Evolutionary conservation across 805 yeast genomes (phyloP), one percentile per base, ranked within the genome.

Genomic region (Yarrowia sp.): DNA sequence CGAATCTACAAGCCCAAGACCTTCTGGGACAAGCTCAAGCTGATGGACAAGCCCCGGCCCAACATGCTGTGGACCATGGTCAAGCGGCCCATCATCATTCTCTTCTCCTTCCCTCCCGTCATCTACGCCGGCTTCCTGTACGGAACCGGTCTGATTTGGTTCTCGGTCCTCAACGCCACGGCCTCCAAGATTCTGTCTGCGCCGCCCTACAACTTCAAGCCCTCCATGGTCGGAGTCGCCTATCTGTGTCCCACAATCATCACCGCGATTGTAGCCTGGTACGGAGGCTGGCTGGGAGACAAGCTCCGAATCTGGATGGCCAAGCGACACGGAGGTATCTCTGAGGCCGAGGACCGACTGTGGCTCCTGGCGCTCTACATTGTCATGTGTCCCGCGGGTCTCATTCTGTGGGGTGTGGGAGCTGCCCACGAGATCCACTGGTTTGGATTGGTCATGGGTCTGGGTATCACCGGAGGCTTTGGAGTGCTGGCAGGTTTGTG

Each of bases 331-430:
- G 72, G 74, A 21, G 83, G 84, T 38, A 47, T 75, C 6, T 77
- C 83, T 3, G 73, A 74, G 33, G 80, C 85, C 1, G 84, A 81
- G 65, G 81, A 80, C 66, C 73, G 84, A 66, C 71, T 81, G 12
- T 81, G 82, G 82, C 76, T 77, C 10, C 63, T 79, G 61, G 36
- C 68, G 1, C 66, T 76, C 12, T 79, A 77, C 64, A 70, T 74
- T 72, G 70, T 80, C 38, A 62, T 80, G 8, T 81, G 81, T 6
- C 79, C 80, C 6, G 73, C 76, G 0, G 77, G 82, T 1, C 68
- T 79, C 29, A 75, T 81, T 62, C 74, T 82, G 3, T 81, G 82
- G 79, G 85, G 85, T 59, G 78, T 81, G 41, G 84, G 83, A 19
- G 82, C 83, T 0, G 74, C 77, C 51, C 75, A 78, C 55, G 77